Evolutionary conservation across 768 basidiomycete genomes (phyloP), one percentile per base, ranked within the genome.

Genomic region (Serpula lacrymans): DNA sequence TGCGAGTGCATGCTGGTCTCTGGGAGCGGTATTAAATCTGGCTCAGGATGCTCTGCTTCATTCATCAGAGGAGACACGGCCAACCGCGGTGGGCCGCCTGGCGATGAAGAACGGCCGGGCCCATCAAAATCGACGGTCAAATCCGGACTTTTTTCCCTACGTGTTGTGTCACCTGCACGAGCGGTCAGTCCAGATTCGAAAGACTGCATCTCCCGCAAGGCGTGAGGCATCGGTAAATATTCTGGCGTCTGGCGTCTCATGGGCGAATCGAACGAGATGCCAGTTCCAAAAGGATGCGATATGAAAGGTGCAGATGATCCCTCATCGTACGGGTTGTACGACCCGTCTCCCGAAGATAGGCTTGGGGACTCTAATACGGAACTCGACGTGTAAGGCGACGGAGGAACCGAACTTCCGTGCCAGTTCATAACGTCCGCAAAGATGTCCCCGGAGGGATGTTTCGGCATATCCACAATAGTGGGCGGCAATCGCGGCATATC

Each of bases 171-270:
- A 12, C 56, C 71, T 34, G 84, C 84, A 17, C 80, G 75, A 0
- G 85, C 88, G 0, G 89, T 92, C 26, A 85, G 58, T 1, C 80
- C 81, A 4, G 88, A 90, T 49, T 92, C 89, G 54, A 91, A 92
- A 0, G 85, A 88, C 49, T 90, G 87, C 82, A 90, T 86, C 57
- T 83, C 84, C 17, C 88, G 82, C n/a, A 92, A 58, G 30, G 70
- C 67, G 4, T 75, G 78, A 1, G 78, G 72, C 2, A 74, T 50
- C 4, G 69, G 67, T 4, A 78, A 56, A 34, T 63, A 68, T 13
- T 76, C 60, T 1, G 67, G 38, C 1, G 65, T 59, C 6, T 71
- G 67, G 24, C 63, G 70, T 44, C 73, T 67, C 1, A 70, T 58
- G 3, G 82, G 84, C 0, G 77, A 70, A 40, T 81, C 80, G 50